Conservation (phyloP, 2,329 filamentous ascomycete genomes). For the Fusarium sp. region DNA sequence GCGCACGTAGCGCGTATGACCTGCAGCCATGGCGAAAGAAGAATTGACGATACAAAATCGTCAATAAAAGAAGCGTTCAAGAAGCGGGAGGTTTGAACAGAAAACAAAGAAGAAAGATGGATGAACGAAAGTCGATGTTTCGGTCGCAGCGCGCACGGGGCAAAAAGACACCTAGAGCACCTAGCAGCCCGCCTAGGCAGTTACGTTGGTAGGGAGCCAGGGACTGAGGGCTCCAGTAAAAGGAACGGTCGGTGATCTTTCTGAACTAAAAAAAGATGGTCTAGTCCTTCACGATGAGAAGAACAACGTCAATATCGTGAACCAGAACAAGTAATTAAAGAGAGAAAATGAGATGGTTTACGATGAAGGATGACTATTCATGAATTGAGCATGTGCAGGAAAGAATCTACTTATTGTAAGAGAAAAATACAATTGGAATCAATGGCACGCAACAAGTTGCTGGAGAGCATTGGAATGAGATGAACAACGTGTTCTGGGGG, state of each 20-base stretch:
- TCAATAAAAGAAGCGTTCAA: constrained; percentile 17
- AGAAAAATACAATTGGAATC: constrained; percentile 7
- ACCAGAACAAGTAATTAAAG: neutral
- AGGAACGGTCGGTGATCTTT: constrained; percentile 4
- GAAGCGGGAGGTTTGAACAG: constrained; percentile 15
- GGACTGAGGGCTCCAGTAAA: constrained; percentile 11
- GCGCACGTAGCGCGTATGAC: constrained; percentile 79
- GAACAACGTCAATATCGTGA: neutral
- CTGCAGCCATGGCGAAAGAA: constrained; percentile 68
- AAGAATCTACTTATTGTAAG: neutral
- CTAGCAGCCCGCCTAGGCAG: neutral
- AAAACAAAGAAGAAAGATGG: constrained; percentile 37
- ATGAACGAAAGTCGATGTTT: constrained; percentile 34
- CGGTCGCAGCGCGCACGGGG: constrained; percentile 21
- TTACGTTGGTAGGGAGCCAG: constrained; percentile 3
- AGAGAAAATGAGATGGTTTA: neutral
- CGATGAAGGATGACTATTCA: neutral
- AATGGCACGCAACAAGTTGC: constrained; percentile 10
- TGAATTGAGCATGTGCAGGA: neutral
- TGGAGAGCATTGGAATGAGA: constrained; percentile 28
- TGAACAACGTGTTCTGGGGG: constrained; percentile 38
- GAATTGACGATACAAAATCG: constrained; percentile 32
- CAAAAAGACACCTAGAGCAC: constrained; percentile 31
- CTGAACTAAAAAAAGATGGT: constrained; percentile 25
- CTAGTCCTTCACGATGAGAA: neutral